Evolutionary conservation across 441 rosid species (phyloP).

Genomic region (Eruca vesicaria): DNA sequence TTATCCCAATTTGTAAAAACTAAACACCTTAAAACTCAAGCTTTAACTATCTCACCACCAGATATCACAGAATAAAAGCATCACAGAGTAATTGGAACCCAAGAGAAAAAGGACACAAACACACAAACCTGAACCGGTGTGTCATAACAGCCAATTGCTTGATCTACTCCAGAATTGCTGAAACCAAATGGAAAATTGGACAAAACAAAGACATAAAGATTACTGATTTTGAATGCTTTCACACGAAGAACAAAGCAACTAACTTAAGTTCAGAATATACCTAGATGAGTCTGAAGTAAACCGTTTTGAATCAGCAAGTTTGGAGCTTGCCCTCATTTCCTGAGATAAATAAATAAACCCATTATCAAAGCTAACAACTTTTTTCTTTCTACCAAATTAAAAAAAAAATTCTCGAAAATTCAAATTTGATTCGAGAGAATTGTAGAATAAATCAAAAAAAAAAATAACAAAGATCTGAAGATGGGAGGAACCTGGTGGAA

Average conservation of each 20-base stretch:
- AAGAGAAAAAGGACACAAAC: neutral
- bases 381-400: neutral
- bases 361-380: neutral
- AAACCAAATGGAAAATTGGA: slow-evolving; percentile 8
- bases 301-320: slow-evolving; percentile 51
- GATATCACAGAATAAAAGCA: neutral
- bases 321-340: slow-evolving; percentile 65
- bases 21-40: neutral
- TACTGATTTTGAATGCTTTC: neutral
- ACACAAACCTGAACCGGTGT: slow-evolving; percentile 79
- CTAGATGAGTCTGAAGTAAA: slow-evolving; percentile 41
- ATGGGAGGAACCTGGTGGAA: slow-evolving; percentile 58
- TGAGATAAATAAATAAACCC: slow-evolving; percentile 22
- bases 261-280: slow-evolving; percentile 28
- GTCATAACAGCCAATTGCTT: slow-evolving; percentile 75
- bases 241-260: neutral
- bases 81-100: neutral
- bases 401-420: neutral
- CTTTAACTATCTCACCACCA: neutral
- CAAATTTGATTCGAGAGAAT: neutral
- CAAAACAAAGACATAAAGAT: slow-evolving; percentile 5
- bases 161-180: slow-evolving; percentile 53
- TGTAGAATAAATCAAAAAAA: neutral
- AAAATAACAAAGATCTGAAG: neutral
- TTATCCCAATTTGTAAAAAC: slow-evolving; percentile 3